Conservation (phyloP, 2,329 filamentous ascomycete genomes). For the Paecilomyces sp. region DNA sequence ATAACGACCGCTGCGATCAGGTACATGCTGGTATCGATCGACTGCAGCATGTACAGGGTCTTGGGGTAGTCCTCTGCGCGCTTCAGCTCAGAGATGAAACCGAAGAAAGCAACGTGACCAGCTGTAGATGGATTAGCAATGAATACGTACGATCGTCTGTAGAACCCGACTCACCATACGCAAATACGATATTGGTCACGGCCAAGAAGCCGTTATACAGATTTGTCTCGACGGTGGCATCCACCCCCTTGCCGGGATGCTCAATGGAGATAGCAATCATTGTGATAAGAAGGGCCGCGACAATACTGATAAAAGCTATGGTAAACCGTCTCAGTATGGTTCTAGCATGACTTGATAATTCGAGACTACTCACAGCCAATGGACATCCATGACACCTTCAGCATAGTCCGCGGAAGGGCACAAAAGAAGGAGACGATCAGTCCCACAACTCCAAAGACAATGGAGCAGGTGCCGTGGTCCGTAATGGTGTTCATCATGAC, state of each 20-base stretch:
- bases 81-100: constrained; percentile 58
- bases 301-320: constrained; percentile 55
- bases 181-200: constrained; percentile 63
- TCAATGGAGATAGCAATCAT: constrained; percentile 58
- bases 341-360: not conserved
- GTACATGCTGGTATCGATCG: constrained; percentile 55
- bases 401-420: constrained; percentile 56
- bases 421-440: constrained; percentile 52
- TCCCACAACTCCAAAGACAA: constrained; percentile 57
- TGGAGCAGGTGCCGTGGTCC: constrained; percentile 54
- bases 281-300: constrained; percentile 57
- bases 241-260: constrained; percentile 32
- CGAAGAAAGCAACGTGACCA: constrained; percentile 63
- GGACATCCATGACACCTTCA: constrained; percentile 56
- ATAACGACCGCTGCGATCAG: constrained; percentile 60
- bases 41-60: constrained; percentile 56
- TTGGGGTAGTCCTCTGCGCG: constrained; percentile 55
- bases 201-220: constrained; percentile 54
- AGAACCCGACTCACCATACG: constrained; percentile 46
- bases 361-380: constrained; percentile 41
- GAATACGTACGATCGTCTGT: constrained; percentile 1
- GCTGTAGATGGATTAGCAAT: constrained; percentile 16
- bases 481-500: constrained; percentile 63
- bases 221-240: constrained; percentile 33
- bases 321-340: not conserved